Conservation (phyloP, 2,329 filamentous ascomycete genomes). For the Alternaria solani region DNA sequence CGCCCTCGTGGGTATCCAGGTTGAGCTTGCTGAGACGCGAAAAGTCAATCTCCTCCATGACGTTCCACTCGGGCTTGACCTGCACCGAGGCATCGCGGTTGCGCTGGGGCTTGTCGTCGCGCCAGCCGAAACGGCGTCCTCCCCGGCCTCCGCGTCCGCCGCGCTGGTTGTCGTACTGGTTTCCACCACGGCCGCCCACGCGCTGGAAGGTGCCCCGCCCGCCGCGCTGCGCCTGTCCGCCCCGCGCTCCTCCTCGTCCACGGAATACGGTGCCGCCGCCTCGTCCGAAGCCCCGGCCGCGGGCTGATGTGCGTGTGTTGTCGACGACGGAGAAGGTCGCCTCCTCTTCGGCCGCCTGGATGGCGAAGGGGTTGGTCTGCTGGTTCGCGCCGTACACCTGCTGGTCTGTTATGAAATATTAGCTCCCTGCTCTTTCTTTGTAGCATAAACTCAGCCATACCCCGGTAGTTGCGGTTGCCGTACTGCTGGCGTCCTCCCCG, state of each 20-base stretch:
- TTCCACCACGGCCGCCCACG: constrained; percentile 70
- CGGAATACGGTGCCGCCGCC: constrained; percentile 91
- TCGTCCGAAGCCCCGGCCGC: constrained; percentile 81
- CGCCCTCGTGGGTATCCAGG: constrained; percentile 90
- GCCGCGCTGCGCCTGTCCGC: constrained; percentile 76
- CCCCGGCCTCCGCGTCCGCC: constrained; percentile 74
- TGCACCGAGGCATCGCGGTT: constrained; percentile 96
- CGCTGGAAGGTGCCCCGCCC: constrained; percentile 78
- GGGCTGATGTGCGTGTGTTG: constrained; percentile 85
- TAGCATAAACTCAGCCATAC: constrained; percentile 55
- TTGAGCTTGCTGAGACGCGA: constrained; percentile 94
- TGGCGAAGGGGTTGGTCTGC: constrained; percentile 79
- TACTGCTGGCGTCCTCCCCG: constrained; percentile 86
- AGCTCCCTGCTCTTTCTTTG: constrained; percentile 9
- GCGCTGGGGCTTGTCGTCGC: constrained; percentile 96
- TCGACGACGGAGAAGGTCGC: constrained; percentile 98
- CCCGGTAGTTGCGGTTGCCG: constrained; percentile 85
- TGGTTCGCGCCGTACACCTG: constrained; percentile 95
- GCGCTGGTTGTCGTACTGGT: constrained; percentile 74
- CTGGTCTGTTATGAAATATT: constrained; percentile 70
- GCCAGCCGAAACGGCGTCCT: constrained; percentile 94
- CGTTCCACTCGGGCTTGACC: constrained; percentile 93
- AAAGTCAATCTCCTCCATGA: constrained; percentile 99
- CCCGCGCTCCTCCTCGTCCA: constrained; percentile 74
- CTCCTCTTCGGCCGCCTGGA: constrained; percentile 93